A percentile compares a stretch with the other conserved stretches of the same genome.
Conservation (phyloP, 805 yeast species). For the Schwanniomyces sp. region DNA sequence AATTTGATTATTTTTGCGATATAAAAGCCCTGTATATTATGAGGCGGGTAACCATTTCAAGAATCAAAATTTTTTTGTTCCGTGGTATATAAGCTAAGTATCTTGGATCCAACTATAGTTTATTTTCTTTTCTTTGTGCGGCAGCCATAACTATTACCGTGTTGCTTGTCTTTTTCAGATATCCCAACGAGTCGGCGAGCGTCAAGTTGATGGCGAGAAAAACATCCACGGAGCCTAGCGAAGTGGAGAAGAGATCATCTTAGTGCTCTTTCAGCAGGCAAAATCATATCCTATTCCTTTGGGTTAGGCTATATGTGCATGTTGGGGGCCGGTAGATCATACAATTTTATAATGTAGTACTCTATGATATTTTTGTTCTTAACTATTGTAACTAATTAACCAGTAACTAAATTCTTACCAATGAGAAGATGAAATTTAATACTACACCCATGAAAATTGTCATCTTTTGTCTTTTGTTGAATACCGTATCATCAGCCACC, state of each 20-base stretch:
- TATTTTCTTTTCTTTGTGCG: slow-evolving; percentile 39
- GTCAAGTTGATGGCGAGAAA: slow-evolving; percentile 51
- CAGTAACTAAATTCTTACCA: slow-evolving; percentile 47
- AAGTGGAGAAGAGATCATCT: slow-evolving; percentile 40
- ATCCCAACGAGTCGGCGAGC: slow-evolving; percentile 50
- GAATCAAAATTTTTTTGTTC: not conserved
- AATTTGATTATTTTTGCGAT: not conserved
- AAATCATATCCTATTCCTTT: slow-evolving; percentile 13
- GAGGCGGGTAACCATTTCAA: not conserved
- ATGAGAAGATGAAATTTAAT: slow-evolving; percentile 66
- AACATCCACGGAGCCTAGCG: slow-evolving; percentile 27
- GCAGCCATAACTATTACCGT: slow-evolving; percentile 54
- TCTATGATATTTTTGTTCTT: too few species aligned
- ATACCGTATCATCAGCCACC: slow-evolving; percentile 57
- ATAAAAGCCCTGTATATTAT: not conserved
- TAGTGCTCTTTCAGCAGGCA: slow-evolving; percentile 41
- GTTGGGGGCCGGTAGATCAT: slow-evolving; percentile 51
- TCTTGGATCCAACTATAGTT: not conserved
- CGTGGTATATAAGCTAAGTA: not conserved
- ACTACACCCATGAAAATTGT: slow-evolving; percentile 71
- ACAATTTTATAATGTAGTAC: slow-evolving; percentile 18
- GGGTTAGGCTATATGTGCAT: slow-evolving; percentile 14
- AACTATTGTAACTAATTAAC: not conserved
- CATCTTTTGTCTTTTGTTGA: slow-evolving; percentile 63
- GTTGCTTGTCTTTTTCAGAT: slow-evolving; percentile 50